Evolutionary conservation across 2,329 filamentous ascomycete genomes (phyloP).

Genomic region (Plenodomus tracheiphilus): DNA sequence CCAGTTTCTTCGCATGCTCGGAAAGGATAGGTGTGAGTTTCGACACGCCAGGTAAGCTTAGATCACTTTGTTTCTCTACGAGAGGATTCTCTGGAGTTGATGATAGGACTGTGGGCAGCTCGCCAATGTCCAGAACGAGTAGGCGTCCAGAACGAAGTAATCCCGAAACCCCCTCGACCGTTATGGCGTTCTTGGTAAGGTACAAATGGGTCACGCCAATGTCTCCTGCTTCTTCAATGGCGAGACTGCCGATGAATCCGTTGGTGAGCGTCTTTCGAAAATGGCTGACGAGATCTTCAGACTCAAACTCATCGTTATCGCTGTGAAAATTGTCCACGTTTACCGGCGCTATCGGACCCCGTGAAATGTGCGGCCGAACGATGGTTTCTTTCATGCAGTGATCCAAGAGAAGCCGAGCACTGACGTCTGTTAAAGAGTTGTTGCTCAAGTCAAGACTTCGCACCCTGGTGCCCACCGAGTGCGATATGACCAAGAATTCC

Average conservation of each 20-base stretch:
- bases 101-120: conserved; percentile 39
- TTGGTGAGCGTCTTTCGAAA: conserved; percentile 46
- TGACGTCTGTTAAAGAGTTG: conserved; percentile 61
- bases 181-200: conserved; percentile 59
- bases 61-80: conserved; percentile 14
- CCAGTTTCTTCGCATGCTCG: conserved; percentile 52
- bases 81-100: conserved; percentile 4
- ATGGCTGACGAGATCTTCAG: conserved; percentile 57
- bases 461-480: conserved; percentile 56
- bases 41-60: conserved; percentile 53
- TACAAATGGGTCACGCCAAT: conserved; percentile 64
- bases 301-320: conserved; percentile 36
- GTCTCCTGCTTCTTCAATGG: conserved; percentile 59
- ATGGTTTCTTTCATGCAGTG: conserved; percentile 50
- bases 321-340: conserved; percentile 38
- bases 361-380: conserved; percentile 9
- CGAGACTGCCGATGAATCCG: conserved; percentile 55
- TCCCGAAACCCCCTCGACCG: conserved; percentile 58
- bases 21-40: conserved; percentile 58
- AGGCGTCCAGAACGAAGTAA: conserved; percentile 57
- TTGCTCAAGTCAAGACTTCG: conserved; percentile 61
- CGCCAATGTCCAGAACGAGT: conserved; percentile 60
- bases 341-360: conserved; percentile 25
- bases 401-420: conserved; percentile 56
- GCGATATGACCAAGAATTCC: conserved; percentile 57